Evolutionary conservation across 306 rosid species (phyloP), one percentile per base, ranked within the genome.

Genomic region (Albizia julibrissin): DNA sequence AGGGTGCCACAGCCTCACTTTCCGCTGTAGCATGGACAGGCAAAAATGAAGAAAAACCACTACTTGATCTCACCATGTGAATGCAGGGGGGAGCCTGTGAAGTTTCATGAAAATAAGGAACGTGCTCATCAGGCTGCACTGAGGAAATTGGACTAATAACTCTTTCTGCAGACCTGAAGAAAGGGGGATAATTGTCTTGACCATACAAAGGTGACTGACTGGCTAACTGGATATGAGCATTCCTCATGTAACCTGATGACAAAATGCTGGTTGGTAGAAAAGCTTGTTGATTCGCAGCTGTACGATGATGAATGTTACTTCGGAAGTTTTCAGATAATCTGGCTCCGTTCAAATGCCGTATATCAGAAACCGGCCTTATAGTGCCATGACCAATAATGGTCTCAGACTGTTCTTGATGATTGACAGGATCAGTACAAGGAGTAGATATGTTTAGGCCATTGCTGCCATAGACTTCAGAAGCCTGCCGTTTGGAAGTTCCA

Each of bases 281-380:
- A 72, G 46, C 68, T 74, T 81, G 54, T 74, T 42, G n/a, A 73
- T 64, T 73, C 44, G 62, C 49, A 59, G 79, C 74, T 72, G 49
- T 62, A 31, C 43, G 76, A 12, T 31, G 79, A 33, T 42, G 79
- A 39, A 46, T 46, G 37, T 64, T 47, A 42, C 74, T 22, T 22
- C 1, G 56, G 34, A 43, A 14, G 69, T 61, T 73, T 73, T 72
- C 66, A 27, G 37, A 40, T 72, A 46, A 54, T 62, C 40, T 27
- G 24, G 67, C 29, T 49, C 43, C 67, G 33, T 29, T 47, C 22
- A 68, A 22, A 7, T 31, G 54, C 27, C 44, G 79, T 21, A 62
- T 3, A 16, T 42, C 66, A 81, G 84, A 73, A 80, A 44, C 8
- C 14, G 73, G 39, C 34, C 58, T 56, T 31, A 11, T 47, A 26